Conservation (phyloP, 805 yeast genomes). For the Candida coquimbonensis region DNA sequence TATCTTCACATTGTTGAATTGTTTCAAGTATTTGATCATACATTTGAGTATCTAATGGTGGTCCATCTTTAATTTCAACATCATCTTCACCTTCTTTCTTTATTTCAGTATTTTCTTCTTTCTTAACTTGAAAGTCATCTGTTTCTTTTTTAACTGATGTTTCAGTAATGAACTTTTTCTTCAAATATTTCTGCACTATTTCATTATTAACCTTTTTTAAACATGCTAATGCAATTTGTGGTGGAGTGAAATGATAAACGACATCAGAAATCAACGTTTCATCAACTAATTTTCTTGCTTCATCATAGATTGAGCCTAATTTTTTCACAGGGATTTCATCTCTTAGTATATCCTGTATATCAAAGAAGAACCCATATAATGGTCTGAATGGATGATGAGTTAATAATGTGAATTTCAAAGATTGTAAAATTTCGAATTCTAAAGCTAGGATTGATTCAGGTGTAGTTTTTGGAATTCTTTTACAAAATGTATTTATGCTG, state of each 20-base stretch:
- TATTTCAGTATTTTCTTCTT: constrained; percentile 2
- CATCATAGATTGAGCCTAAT: constrained; percentile 64
- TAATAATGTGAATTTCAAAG: constrained; percentile 68
- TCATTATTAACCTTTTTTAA: constrained; percentile 60
- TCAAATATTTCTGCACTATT: constrained; percentile 59
- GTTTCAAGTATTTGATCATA: constrained; percentile 37
- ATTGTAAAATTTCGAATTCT: constrained; percentile 71
- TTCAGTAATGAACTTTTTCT: constrained; percentile 41
- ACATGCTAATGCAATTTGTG: constrained; percentile 90
- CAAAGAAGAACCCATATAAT: constrained; percentile 90
- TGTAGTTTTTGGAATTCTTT: constrained; percentile 59
- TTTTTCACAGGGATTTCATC: constrained; percentile 41
- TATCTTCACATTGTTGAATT: constrained; percentile 41
- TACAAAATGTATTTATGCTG: constrained; percentile 72
- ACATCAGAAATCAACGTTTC: constrained; percentile 74
- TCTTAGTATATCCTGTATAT: constrained; percentile 58
- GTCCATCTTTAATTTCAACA: too few species aligned
- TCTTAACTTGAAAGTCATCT: constrained; percentile 5
- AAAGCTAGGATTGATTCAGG: constrained; percentile 64
- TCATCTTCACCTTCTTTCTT: too few species aligned
- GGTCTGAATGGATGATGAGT: constrained; percentile 89
- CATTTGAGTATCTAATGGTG: not conserved
- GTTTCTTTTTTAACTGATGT: not conserved
- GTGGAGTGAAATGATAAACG: constrained; percentile 77
- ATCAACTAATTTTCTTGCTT: constrained; percentile 56